Evolutionary conservation across 441 rosid genomes (phyloP), one percentile per base, ranked within the genome.

Genomic region (Adansonia rubrostipa): DNA sequence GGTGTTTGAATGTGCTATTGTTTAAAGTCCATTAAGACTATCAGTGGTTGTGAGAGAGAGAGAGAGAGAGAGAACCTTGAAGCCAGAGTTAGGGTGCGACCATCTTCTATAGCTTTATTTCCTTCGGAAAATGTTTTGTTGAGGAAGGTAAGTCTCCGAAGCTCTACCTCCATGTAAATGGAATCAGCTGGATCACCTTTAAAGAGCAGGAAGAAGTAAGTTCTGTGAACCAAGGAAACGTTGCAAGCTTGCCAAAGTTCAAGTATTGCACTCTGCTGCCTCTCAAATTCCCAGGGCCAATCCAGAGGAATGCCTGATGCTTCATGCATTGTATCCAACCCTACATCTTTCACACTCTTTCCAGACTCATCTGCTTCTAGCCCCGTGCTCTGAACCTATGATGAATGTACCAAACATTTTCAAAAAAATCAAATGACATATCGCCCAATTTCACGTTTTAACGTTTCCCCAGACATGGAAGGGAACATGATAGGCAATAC

Each of bases 131-230:
- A 86, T 75, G 89, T 86, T 83, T 96, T 93, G 83, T 90, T 88
- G 78, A 92, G 91, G 87, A 91, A 94, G 66, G 89, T 85, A 73
- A 94, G 97, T 71, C 97, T 90, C 81, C 95, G 86, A 33, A 90
- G 89, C 90, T 96, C 98, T 61, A 92, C 98, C 83, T 90, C 98
- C 79, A 94, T 81, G 84, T 92, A 96, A 68, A 91, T 87, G 33
- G 97, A 91, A 84, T 94, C 97, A 4, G 91, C 78, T 47, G 89
- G 91, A 74, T 94, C 95, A 57, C 98, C 97, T 82, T 84, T 89
- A 80, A 96, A 90, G 64, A 94, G 98, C 82, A 94, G 85, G 86
- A 87, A 92, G 87, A 96, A 94, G 81, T 92, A 96, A n/a, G 98
- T 94, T 83, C 98, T 88, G 84, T 96, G 98, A 70, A 92, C 89